These are phyloP conservation scores for Xylaria sp. DNA, from an alignment of 2,329 filamentous ascomycete genomes.

Conservation along the genomic window DNA sequence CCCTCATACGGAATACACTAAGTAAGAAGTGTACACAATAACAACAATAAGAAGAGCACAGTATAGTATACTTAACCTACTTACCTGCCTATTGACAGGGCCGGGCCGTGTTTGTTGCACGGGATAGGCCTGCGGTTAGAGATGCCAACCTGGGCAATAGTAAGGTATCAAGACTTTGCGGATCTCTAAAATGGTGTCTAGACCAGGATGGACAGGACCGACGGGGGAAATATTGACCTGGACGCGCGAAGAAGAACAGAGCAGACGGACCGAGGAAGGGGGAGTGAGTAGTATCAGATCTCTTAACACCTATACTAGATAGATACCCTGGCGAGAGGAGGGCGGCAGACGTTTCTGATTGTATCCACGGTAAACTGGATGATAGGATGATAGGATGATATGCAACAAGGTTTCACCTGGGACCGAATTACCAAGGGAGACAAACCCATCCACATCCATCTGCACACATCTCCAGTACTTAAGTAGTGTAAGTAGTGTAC, in stretches of 20 bases:
- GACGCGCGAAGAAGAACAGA: not conserved
- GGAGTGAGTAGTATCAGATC: slow-evolving; percentile 4
- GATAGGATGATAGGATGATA: not conserved
- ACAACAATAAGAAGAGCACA: too few relatives aligned
- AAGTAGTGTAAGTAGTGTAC: too few relatives aligned
- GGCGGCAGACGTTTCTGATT: not conserved
- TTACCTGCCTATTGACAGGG: slow-evolving; percentile 18
- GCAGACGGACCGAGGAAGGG: slow-evolving; percentile 6
- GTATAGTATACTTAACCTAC: not conserved
- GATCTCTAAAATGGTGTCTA: slow-evolving; percentile 9
- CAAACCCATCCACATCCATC: not conserved
- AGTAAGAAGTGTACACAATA: too few relatives aligned
- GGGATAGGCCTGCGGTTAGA: slow-evolving; percentile 27
- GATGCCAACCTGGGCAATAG: slow-evolving; percentile 21
- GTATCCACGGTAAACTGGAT: not conserved
- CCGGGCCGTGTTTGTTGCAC: slow-evolving; percentile 9
- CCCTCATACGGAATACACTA: too few relatives aligned
- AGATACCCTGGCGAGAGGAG: not conserved
- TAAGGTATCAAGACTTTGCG: slow-evolving; percentile 3
- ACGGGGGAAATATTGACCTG: slow-evolving; percentile 21
- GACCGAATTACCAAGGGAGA: not conserved
- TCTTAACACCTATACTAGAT: too few relatives aligned
- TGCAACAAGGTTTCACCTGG: slow-evolving; percentile 14
- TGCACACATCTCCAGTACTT: too few relatives aligned
- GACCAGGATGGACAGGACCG: slow-evolving; percentile 19